Percentiles rank a stretch among this genome's conserved stretches.
These are phyloP conservation scores for Botrytis pseudocinerea DNA, from an alignment of 2,329 filamentous ascomycete species.

Conservation along the genomic window DNA sequence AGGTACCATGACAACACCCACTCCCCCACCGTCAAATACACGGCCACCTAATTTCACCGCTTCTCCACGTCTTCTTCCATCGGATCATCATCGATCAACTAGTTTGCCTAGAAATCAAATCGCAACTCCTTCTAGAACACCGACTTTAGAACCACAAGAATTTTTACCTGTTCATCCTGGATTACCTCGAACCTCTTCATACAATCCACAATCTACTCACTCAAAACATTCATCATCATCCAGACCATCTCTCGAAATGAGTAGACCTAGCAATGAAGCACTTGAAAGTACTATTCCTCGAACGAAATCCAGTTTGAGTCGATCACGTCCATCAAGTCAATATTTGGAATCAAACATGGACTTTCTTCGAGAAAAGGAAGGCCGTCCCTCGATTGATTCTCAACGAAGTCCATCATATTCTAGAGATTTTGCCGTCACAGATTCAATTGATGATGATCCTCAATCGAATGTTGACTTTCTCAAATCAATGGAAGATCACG, in stretches of 20 bases:
- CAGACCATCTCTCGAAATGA: constrained; percentile 70
- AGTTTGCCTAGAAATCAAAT: constrained; percentile 45
- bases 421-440: constrained; percentile 31
- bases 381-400: constrained; percentile 31
- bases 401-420: constrained; percentile 40
- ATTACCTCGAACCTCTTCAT: constrained; percentile 38
- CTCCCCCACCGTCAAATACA: constrained; percentile 43
- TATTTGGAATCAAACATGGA: constrained; percentile 82
- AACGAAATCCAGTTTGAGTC: constrained; percentile 64
- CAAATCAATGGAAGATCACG: constrained; percentile 69
- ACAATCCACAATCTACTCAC: constrained; percentile 42
- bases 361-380: constrained; percentile 75
- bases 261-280: constrained; percentile 64
- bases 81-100: constrained; percentile 52
- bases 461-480: constrained; percentile 82
- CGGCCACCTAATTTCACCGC: constrained; percentile 31
- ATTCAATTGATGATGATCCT: constrained; percentile 53
- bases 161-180: constrained; percentile 29
- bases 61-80: constrained; percentile 33
- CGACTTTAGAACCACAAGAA: constrained; percentile 33
- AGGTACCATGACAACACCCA: constrained; percentile 77
- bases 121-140: constrained; percentile 25
- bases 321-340: constrained; percentile 75
- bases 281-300: constrained; percentile 57
- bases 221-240: constrained; percentile 51